Conservation (phyloP, 148 eudicot species). For the Arbutus unedo region DNA sequence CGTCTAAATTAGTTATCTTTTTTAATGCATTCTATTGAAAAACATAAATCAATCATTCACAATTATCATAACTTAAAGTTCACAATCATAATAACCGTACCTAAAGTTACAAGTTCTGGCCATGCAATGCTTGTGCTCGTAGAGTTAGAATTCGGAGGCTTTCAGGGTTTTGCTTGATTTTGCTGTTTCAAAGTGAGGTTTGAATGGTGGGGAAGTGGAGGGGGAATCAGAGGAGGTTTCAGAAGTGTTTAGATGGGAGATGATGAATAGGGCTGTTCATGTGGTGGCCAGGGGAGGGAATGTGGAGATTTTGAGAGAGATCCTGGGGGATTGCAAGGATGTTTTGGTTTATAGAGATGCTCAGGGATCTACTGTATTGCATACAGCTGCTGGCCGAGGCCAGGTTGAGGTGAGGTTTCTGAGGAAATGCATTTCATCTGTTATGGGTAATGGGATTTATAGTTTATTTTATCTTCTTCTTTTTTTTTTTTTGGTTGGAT, state of each 20-base stretch:
- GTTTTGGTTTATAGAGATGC: constrained; percentile 61
- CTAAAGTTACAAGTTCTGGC: too few species aligned
- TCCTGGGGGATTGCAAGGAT: constrained; percentile 51
- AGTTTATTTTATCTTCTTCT: background rate
- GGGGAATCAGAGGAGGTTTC: constrained; percentile 19
- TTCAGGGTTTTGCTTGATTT: constrained; percentile 55
- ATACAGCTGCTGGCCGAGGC: constrained; percentile 75
- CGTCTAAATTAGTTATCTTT: too few species aligned
- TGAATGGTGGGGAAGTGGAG: constrained; percentile 14
- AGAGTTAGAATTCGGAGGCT: constrained; percentile 41
- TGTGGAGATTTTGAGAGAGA: constrained; percentile 54
- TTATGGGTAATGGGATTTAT: background rate
- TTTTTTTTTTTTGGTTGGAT: too few species aligned
- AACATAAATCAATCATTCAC: too few species aligned
- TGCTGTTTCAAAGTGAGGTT: constrained; percentile 23
- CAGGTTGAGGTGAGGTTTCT: constrained; percentile 62
- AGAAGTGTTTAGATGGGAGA: constrained; percentile 39
- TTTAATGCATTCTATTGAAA: too few species aligned
- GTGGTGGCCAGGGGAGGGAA: constrained; percentile 80
- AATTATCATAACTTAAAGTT: too few species aligned
- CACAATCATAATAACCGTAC: too few species aligned
- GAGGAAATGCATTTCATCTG: background rate
- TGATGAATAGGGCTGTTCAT: constrained; percentile 70
- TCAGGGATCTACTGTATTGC: constrained; percentile 68
- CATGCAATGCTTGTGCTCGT: too few species aligned